Conservation (phyloP, 2,329 filamentous ascomycete genomes). For the Tetracladium maxilliforme region DNA sequence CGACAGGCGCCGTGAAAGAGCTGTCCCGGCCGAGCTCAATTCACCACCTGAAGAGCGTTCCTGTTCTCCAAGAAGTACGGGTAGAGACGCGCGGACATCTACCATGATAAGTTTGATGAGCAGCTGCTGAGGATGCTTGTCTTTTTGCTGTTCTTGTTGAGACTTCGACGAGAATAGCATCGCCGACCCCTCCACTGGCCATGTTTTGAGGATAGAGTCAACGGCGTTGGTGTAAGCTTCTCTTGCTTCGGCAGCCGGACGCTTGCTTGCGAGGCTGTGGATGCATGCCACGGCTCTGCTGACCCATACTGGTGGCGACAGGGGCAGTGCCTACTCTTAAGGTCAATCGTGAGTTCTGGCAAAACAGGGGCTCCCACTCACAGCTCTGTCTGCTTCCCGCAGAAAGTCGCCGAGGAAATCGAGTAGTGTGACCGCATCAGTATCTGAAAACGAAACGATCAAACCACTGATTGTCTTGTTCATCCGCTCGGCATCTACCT, state of each 20-base stretch:
- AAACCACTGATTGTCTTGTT: conserved; percentile 30
- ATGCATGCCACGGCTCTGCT: conserved; percentile 28
- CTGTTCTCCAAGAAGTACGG: conserved; percentile 40
- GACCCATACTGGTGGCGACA: conserved; percentile 40
- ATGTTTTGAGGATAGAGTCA: conserved; percentile 40
- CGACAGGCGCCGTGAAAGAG: conserved; percentile 36
- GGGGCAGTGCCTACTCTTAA: conserved; percentile 26
- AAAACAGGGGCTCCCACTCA: conserved; percentile 15
- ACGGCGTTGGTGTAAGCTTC: conserved; percentile 44
- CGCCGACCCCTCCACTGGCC: conserved; percentile 26
- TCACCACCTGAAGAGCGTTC: conserved; percentile 37
- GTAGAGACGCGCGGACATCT: conserved; percentile 48
- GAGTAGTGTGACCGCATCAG: conserved; percentile 44
- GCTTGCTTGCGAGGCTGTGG: conserved; percentile 34
- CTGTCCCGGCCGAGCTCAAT: too few relatives aligned
- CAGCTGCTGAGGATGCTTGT: conserved; percentile 44
- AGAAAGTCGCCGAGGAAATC: conserved; percentile 39
- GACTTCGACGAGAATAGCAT: conserved; percentile 35
- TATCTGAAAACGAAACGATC: conserved; percentile 37
- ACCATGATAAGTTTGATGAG: conserved; percentile 51
- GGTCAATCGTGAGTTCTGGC: conserved; percentile 2
- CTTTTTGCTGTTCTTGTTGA: conserved; percentile 12
- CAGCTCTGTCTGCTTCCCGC: conserved; percentile 29
- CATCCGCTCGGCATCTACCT: conserved; percentile 22
- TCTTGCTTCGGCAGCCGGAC: conserved; percentile 37